Base-by-base conservation (phyloP, 1,284 basidiomycete genomes). In the Malassezia furfur region DNA sequence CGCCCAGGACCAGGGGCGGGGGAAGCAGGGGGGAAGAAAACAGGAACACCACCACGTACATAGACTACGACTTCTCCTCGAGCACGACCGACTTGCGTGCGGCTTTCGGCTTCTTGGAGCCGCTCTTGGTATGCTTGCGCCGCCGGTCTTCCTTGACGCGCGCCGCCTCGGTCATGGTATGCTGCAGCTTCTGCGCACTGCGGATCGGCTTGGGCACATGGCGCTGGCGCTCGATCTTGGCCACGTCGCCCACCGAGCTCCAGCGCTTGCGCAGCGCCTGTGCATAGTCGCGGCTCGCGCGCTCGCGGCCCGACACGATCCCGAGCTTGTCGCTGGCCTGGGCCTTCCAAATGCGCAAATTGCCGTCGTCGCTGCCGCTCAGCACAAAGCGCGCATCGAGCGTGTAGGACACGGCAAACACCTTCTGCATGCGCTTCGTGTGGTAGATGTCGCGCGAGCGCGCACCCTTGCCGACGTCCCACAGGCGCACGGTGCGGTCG, bases 341-440 rank as follows among this genome's bases (percentile, higher is more conserved):
- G 12, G 88, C 83, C 76, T 99, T 99, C 94, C 94, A 98, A 67
- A 99, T 82, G 39, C 93, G 83, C 52, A 96, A 84, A 68, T 96
- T 96, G 30, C 93, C 93, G 70, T 98, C 94, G 74, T 98, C 94
- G 0, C 90, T 94, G 7, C 91, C 94, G 3, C 87, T 85, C 7
- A 98, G 77, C 28, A 98, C 85, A 78, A 91, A 98, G 36, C 91
- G 84, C 17, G 91, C 85, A 61, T 98, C 94, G 19, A 85, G 84
- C 0, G 89, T 89, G 78, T 86, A 96, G 3, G 76, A 31, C 10
- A 62, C 54, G 31, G 60, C 52, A 46, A 68, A 71, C 61, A 68
- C 88, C 86, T 91, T 83, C 76, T 98, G 93, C 94, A 99, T 99
- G 39, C 94, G 87, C 78, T 96, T 96, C 22, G 90, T 93, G 77